Base-by-base conservation (phyloP, 2,329 filamentous ascomycete genomes). In the Scopulariopsis brevicaulis region DNA sequence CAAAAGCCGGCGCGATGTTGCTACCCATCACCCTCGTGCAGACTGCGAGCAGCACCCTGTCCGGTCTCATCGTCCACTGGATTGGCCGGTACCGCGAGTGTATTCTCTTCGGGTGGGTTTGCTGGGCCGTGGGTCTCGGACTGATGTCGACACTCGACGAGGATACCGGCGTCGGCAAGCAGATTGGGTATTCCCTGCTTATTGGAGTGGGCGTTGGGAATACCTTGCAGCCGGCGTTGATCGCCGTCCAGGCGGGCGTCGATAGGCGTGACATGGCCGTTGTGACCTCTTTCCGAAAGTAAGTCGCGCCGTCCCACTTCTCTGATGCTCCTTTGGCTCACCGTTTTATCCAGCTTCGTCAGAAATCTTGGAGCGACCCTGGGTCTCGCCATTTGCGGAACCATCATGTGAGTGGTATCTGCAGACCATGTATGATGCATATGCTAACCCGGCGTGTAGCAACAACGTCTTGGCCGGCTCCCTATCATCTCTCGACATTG, bases 161-260 rank as follows among this genome's bases (percentile, higher is more conserved):
- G 58, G 66, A 65, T 0, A 75, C 78, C 0, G 72, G 75, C 0
- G 60, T 82, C 0, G 78, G 71, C 2, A 81, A 80, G 59, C 78
- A 81, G 60, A 74, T 82, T 51, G 79, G 80, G 1, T 82, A 80
- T 61, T 74, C 73, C 0, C 64, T 82, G 10, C 65, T 83, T 22
- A 80, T 79, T 22, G 75, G 77, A 43, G 68, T 77, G 0, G 78
- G 78, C 1, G 74, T 79, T 18, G 77, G 77, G 2, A 78, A 79
- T 54, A 80, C 77, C 2, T 65, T 81, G 28, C 77, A 80, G 60
- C 77, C 77, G 72, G 68, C 73, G n/a, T 62, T 74, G 43, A 73
- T 85, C 74, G 68, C 81, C 68, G 70, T 84, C 71, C 73, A 85
- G 71, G 68, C 79, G 70, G 64, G 82, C 68, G 69, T 85, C 64